These are phyloP conservation scores for Lojkania enalia DNA, from an alignment of 2,329 filamentous ascomycete genomes.

Conservation along the genomic window DNA sequence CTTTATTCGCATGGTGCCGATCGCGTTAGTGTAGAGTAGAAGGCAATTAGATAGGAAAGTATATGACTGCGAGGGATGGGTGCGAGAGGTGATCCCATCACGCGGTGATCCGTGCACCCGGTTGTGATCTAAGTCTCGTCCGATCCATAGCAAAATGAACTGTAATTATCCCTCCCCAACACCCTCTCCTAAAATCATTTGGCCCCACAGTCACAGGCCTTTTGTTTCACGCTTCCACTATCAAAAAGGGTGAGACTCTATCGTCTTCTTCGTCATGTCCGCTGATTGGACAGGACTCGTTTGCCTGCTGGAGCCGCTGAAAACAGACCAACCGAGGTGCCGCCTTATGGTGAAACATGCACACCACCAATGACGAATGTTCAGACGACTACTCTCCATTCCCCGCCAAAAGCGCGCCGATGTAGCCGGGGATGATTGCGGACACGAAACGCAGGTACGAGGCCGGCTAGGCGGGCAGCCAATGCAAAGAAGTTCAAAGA, in stretches of 20 bases:
- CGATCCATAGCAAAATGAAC: too few species aligned
- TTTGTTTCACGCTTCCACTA: background rate
- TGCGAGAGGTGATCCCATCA: too few species aligned
- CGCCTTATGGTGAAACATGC: background rate
- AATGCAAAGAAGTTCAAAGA: background rate
- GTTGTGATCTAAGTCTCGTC: too few species aligned
- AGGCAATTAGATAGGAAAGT: too few species aligned
- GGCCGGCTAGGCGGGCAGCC: background rate
- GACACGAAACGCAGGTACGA: background rate
- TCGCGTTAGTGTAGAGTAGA: too few species aligned
- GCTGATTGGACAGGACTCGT: background rate
- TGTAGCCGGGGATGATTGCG: background rate
- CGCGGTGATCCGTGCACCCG: too few species aligned
- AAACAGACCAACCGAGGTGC: background rate
- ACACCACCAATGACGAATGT: background rate
- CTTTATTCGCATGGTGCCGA: too few species aligned
- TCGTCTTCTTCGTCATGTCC: background rate
- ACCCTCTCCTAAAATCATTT: background rate
- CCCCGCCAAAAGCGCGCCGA: background rate
- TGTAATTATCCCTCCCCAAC: background rate
- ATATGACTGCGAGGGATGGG: too few species aligned
- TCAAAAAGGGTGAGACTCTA: background rate
- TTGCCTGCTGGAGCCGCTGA: background rate
- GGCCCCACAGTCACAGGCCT: background rate
- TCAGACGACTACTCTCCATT: background rate